Evolutionary conservation across 2,329 filamentous ascomycete species (phyloP), one percentile per base, ranked within the genome.

Genomic region (Nannizzia gypsea): DNA sequence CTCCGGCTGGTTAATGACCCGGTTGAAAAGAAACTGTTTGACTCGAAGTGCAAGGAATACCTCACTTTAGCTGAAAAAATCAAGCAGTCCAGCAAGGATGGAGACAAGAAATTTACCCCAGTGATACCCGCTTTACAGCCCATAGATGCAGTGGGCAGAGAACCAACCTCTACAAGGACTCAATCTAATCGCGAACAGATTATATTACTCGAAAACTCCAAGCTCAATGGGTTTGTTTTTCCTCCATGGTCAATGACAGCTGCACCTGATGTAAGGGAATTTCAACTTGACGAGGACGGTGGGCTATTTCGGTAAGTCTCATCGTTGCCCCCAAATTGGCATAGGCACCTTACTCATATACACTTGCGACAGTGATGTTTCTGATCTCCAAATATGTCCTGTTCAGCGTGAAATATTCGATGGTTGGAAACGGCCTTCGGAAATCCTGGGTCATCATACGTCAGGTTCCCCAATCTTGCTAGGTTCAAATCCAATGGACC

Each of bases 211-310:
- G 84, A 86, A 68, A 84, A 86, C 2, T 93, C 91, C 3, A 86
- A 84, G 59, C 79, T 99, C 20, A 89, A 96, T 69, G 89, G 87
- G 0, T 87, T 85, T 67, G 80, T 87, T 20, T 97, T 96, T 65
- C 90, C 88, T 9, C 90, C 88, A 0, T 99, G 93, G 93, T 81
- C 81, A n/a, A 36, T 28, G 8, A 31, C 50, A 9, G 73, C 73
- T 1, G 77, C 83, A 28, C 86, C 89, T 0, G 70, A 72, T 2
- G 71, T 80, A 0, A 71, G 78, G 3, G 82, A 87, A 31, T 96
- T 96, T 65, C 72, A 78, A 34, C 71, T 79, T 28, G 65, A 70
- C 4, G 70, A 78, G 2, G 78, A 77, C n/a, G 75, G 77, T 42
- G 71, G 73, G 5, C 70, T 75, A n/a, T 96, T 86, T 70, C 80